Percentiles rank a stretch among this genome's conserved stretches.
phyloP scores from a whole-genome alignment of 2,329 filamentous ascomycete genomes.

The Alternaria longipes region DNA sequence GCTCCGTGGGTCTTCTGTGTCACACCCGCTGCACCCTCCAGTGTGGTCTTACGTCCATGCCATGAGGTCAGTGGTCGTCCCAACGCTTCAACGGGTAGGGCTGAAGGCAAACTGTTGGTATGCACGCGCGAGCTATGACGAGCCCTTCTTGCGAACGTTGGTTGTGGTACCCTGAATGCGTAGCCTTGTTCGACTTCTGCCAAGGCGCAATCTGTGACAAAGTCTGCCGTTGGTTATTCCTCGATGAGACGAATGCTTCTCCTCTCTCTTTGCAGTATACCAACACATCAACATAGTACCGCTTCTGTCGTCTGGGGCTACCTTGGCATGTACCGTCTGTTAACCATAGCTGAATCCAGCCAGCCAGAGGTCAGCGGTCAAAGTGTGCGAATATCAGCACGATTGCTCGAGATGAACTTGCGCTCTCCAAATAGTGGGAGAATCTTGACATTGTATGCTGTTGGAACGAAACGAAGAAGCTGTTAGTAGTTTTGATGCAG shows the following conservation, averaged over 20 bases:
- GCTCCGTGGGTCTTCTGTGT: not conserved
- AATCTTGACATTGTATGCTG: not conserved
- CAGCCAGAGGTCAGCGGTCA: not conserved
- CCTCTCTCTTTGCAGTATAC: not conserved
- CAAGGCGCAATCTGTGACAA: not conserved
- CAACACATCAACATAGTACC: not conserved
- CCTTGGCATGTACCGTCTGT: not conserved
- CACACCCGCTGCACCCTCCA: not conserved
- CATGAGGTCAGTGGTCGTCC: not conserved
- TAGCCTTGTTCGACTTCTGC: not conserved
- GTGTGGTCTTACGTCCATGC: conserved; percentile 1
- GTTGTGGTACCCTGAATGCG: not conserved
- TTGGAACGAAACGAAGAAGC: not conserved
- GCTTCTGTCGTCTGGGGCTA: not conserved
- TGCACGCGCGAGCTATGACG: not conserved
- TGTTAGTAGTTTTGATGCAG: not conserved
- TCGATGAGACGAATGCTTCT: not conserved
- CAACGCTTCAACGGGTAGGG: conserved; percentile 8
- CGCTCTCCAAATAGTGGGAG: not conserved
- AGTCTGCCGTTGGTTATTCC: not conserved
- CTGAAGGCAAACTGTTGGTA: conserved; percentile 10
- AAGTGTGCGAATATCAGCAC: not conserved
- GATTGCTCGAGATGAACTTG: not conserved
- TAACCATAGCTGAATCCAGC: not conserved
- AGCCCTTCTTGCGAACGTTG: not conserved